phyloP scores from a whole-genome alignment of 345 rosid genomes.

The Citrus mangshanensis region DNA sequence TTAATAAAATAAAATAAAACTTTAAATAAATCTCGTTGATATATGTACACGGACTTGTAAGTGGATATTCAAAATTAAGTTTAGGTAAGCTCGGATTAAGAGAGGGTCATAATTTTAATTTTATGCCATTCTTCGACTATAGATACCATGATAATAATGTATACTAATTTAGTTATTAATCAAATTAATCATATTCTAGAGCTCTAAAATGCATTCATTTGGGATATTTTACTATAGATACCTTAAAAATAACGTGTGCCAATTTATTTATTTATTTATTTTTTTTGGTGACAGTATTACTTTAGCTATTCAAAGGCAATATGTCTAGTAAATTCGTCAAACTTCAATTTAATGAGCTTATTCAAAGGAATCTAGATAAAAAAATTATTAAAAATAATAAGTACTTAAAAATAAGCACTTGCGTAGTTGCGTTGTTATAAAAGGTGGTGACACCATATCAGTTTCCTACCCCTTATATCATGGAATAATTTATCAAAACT shows the following conservation, averaged over 20 bases:
- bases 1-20: too few species aligned
- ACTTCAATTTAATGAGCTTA: background rate
- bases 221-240: background rate
- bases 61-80: too few species aligned
- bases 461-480: constrained; percentile 7
- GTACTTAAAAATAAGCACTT: background rate
- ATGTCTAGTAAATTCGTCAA: background rate
- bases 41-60: too few species aligned
- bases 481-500: constrained; percentile 24
- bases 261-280: too few species aligned
- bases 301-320: background rate
- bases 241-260: background rate
- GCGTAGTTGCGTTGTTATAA: background rate
- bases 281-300: background rate
- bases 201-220: background rate
- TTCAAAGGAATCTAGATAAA: constrained; percentile 19
- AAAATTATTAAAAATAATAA: background rate
- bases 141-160: too few species aligned
- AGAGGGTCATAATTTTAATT: too few species aligned
- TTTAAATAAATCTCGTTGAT: too few species aligned
- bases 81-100: too few species aligned
- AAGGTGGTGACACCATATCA: background rate
- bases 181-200: background rate
- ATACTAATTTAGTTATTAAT: background rate
- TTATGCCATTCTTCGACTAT: too few species aligned